Percentiles rank a stretch among this genome's conserved stretches.
phyloP scores from a whole-genome alignment of 2,329 filamentous ascomycete species.

The Aspergillus caelatus region DNA sequence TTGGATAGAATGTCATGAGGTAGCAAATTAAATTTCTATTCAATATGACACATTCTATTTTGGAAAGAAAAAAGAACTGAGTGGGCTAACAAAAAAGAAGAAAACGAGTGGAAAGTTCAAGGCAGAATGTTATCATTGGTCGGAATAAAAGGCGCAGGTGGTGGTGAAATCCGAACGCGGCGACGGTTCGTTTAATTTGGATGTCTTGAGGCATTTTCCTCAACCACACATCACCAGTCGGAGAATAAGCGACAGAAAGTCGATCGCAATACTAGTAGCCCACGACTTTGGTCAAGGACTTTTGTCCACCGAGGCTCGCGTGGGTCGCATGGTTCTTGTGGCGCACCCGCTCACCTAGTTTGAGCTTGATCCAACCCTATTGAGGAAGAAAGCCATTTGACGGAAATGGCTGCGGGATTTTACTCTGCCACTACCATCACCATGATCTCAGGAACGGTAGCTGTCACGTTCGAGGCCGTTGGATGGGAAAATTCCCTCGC shows the following conservation, averaged over 20 bases:
- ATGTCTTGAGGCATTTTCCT: conserved; percentile 3
- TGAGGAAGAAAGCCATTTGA: background rate
- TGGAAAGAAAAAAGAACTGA: background rate
- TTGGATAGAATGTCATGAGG: background rate
- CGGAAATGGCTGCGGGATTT: conserved; percentile 4
- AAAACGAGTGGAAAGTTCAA: background rate
- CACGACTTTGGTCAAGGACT: no score
- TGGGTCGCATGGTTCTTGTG: no score
- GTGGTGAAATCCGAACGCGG: background rate
- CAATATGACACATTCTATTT: background rate
- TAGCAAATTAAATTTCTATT: background rate
- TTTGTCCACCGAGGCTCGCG: no score
- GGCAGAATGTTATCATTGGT: background rate
- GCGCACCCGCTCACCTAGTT: background rate
- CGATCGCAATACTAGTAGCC: conserved; percentile 5
- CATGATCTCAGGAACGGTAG: no score
- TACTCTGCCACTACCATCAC: background rate
- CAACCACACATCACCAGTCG: background rate
- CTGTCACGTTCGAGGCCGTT: background rate
- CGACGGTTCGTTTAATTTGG: background rate
- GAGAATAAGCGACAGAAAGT: background rate
- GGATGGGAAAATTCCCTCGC: conserved; percentile 2
- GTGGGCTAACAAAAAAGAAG: background rate
- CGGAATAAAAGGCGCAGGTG: conserved; percentile 4
- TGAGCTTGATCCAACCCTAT: conserved; percentile 3